Evolutionary conservation across 2,329 filamentous ascomycete species (phyloP).

Genomic region (Apiospora pterosperma): DNA sequence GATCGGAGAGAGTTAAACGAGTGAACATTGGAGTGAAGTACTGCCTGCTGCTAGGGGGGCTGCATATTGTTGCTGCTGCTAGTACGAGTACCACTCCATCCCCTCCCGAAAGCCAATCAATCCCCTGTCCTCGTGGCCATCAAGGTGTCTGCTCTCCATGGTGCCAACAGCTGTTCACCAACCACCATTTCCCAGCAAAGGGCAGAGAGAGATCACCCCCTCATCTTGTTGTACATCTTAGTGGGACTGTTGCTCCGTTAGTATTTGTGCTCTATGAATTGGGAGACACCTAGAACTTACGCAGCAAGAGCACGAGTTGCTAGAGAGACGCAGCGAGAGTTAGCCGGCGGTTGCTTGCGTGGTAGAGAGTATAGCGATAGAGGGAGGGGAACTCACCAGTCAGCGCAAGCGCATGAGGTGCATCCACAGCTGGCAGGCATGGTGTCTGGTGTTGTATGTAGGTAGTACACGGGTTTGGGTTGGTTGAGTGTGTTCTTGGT

Average conservation of each 20-base stretch:
- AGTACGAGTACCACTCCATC: neutral
- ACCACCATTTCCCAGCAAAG: neutral
- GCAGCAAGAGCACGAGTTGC: conserved; percentile 24
- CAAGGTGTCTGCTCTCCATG: conserved; percentile 5
- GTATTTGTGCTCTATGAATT: neutral
- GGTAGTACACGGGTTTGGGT: neutral
- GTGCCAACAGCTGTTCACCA: neutral
- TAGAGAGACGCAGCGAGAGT: conserved; percentile 2
- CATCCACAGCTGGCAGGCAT: conserved; percentile 17
- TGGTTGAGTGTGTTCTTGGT: neutral
- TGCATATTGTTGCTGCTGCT: neutral
- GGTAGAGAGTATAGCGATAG: neutral
- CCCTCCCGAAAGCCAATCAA: neutral
- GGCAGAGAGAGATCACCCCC: neutral
- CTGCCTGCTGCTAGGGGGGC: neutral
- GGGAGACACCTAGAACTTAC: conserved; percentile 11
- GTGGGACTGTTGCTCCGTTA: conserved; percentile 14
- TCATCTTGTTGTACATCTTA: conserved; percentile 9
- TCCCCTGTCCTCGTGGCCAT: conserved; percentile 2
- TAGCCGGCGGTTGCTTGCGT: neutral
- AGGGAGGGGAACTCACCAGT: conserved; percentile 16
- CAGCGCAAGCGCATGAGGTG: conserved; percentile 21
- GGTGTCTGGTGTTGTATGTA: neutral
- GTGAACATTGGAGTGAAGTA: neutral
- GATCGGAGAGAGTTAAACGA: neutral